These are phyloP conservation scores for Tolypocladium cylindrosporum DNA, from an alignment of 2,329 filamentous ascomycete genomes.

Conservation along the genomic window DNA sequence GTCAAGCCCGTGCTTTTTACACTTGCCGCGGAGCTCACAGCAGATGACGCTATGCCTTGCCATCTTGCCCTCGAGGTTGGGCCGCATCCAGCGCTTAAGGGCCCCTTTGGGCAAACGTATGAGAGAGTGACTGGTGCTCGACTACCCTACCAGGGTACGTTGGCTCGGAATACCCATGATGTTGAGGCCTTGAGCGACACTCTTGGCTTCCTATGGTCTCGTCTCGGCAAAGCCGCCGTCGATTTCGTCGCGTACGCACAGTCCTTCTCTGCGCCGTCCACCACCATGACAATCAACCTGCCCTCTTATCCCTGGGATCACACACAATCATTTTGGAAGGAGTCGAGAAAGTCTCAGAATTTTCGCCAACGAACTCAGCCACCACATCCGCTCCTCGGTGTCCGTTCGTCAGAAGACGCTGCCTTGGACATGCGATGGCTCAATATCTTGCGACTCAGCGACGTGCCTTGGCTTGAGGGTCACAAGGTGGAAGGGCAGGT, in stretches of 20 bases:
- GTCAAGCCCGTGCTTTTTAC: constrained; percentile 12
- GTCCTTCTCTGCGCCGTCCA: background rate
- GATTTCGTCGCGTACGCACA: background rate
- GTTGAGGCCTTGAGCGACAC: constrained; percentile 7
- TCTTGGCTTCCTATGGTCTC: constrained; percentile 2
- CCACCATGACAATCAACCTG: constrained; percentile 7
- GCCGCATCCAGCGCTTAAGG: constrained; percentile 29
- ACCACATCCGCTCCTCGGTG: constrained; percentile 16
- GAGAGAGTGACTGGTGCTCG: constrained; percentile 7
- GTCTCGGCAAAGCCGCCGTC: background rate
- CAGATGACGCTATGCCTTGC: constrained; percentile 3
- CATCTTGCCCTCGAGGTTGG: constrained; percentile 21
- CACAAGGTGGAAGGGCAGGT: constrained; percentile 11
- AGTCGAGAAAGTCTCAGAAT: constrained; percentile 5
- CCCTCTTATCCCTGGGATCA: constrained; percentile 33
- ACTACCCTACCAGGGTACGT: constrained; percentile 13
- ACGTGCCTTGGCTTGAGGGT: constrained; percentile 21
- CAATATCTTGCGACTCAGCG: constrained; percentile 9
- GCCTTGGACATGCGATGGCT: constrained; percentile 9
- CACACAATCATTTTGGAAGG: constrained; percentile 16
- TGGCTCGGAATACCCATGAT: constrained; percentile 10
- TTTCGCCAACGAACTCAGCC: constrained; percentile 4
- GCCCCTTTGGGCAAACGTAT: constrained; percentile 23
- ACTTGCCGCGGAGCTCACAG: constrained; percentile 5
- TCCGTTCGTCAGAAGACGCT: background rate